Evolutionary conservation across 179 eudicot genomes (phyloP).

Genomic region (Silene vulgaris): DNA sequence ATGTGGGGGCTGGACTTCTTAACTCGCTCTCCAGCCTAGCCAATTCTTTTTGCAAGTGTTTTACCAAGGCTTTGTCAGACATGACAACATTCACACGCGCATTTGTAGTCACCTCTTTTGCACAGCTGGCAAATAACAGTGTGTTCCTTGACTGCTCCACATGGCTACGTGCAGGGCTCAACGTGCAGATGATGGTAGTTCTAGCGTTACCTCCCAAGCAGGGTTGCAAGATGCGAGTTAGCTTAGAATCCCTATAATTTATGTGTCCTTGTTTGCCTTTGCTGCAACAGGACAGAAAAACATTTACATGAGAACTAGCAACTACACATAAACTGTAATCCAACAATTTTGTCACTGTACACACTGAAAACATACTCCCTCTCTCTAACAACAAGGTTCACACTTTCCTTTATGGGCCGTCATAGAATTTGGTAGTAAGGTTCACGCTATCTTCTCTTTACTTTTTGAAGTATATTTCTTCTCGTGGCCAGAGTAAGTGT

Average conservation of each 20-base stretch:
- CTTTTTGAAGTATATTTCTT: too few relatives aligned
- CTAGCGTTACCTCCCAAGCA: slow-evolving; percentile 97
- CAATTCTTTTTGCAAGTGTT: slow-evolving; percentile 91
- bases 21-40: slow-evolving; percentile 85
- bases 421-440: too few relatives aligned
- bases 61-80: slow-evolving; percentile 92
- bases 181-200: slow-evolving; percentile 93
- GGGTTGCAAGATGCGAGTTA: slow-evolving; percentile 91
- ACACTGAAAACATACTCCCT: not conserved
- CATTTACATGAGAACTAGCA: slow-evolving; percentile 13
- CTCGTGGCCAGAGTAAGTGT: not conserved
- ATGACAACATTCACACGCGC: slow-evolving; percentile 83
- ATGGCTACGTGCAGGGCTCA: slow-evolving; percentile 93
- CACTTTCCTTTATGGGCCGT: too few relatives aligned
- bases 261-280: slow-evolving; percentile 90
- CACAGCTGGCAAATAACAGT: slow-evolving; percentile 91
- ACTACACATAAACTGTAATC: not conserved
- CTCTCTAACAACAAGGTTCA: not conserved
- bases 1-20: slow-evolving; percentile 48
- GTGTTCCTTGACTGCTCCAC: slow-evolving; percentile 99
- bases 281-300: slow-evolving; percentile 41
- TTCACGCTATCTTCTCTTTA: too few relatives aligned
- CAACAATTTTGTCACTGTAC: not conserved
- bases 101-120: slow-evolving; percentile 89
- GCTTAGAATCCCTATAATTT: slow-evolving; percentile 88